phyloP scores from a whole-genome alignment of 179 eudicot species.

The Spinacia oleracea region DNA sequence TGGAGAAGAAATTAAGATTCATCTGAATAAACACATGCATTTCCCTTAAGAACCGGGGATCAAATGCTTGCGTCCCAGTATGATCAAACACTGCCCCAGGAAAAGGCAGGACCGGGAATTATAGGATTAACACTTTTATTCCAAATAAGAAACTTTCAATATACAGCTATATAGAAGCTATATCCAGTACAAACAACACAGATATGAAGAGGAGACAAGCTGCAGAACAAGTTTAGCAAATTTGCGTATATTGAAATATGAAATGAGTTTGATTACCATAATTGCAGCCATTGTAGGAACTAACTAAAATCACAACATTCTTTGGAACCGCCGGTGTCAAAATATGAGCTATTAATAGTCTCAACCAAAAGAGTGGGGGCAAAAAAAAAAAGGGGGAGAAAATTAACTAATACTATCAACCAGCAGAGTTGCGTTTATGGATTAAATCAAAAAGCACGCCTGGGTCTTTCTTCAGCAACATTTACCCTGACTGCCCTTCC shows the following conservation, averaged over 20 bases:
- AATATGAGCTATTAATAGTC: slow-evolving; percentile 29
- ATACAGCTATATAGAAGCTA: background rate
- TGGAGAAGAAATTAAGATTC: too few species aligned
- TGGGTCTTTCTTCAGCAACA: slow-evolving; percentile 70
- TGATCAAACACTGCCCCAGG: background rate
- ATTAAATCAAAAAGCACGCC: slow-evolving; percentile 43
- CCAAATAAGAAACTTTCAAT: background rate
- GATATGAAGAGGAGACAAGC: background rate
- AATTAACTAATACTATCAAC: slow-evolving; percentile 20
- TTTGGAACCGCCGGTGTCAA: slow-evolving; percentile 20
- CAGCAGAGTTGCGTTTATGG: slow-evolving; percentile 8
- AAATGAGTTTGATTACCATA: slow-evolving; percentile 22
- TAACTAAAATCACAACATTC: slow-evolving; percentile 26
- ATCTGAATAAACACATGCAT: too few species aligned
- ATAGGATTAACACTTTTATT: background rate
- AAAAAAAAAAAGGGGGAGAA: background rate
- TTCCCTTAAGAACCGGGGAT: too few species aligned
- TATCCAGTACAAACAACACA: background rate
- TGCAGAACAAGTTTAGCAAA: slow-evolving; percentile 14
- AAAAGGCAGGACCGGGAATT: background rate
- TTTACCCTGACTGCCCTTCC: slow-evolving; percentile 85
- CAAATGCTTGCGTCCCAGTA: too few species aligned
- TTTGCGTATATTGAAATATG: slow-evolving; percentile 27
- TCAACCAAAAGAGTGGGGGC: slow-evolving; percentile 13
- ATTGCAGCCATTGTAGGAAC: slow-evolving; percentile 26